phyloP scores from a whole-genome alignment of 257 asterid genomes.

The Parsonsia alboflavescens region DNA sequence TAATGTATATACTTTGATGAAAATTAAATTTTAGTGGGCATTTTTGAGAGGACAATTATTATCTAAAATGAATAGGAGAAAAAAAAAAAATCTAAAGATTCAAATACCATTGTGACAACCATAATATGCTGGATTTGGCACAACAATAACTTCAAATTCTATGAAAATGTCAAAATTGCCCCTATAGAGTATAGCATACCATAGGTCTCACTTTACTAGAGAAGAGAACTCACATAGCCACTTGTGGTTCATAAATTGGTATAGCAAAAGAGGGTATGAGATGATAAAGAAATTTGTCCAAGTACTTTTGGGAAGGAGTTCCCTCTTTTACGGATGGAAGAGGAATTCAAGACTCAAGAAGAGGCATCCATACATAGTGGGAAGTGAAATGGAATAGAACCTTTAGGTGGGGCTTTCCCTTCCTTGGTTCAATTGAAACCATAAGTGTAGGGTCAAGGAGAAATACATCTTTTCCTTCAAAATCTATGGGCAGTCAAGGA shows the following conservation, averaged over 20 bases:
- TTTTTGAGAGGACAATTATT: no score
- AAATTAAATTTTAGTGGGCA: no score
- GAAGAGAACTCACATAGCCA: not conserved
- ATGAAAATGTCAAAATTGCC: not conserved
- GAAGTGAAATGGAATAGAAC: slow-evolving; percentile 1
- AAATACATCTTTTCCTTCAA: not conserved
- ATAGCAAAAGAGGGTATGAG: not conserved
- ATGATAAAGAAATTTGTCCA: not conserved
- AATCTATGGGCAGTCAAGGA: slow-evolving; percentile 1
- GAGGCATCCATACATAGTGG: slow-evolving; percentile 10
- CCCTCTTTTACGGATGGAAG: not conserved
- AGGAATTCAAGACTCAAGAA: not conserved
- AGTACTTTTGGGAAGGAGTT: not conserved
- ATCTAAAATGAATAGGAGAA: no score
- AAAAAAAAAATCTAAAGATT: no score
- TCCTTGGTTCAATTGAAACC: slow-evolving; percentile 1
- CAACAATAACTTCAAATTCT: not conserved
- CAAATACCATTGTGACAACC: no score
- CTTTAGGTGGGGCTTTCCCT: slow-evolving; percentile 5
- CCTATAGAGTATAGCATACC: not conserved
- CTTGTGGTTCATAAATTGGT: not conserved
- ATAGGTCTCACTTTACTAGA: not conserved
- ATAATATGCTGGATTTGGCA: no score
- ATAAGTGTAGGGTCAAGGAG: slow-evolving; percentile 1
- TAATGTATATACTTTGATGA: no score